Base-by-base conservation (phyloP, 805 yeast species). In the Myxozyma kluyveri region DNA sequence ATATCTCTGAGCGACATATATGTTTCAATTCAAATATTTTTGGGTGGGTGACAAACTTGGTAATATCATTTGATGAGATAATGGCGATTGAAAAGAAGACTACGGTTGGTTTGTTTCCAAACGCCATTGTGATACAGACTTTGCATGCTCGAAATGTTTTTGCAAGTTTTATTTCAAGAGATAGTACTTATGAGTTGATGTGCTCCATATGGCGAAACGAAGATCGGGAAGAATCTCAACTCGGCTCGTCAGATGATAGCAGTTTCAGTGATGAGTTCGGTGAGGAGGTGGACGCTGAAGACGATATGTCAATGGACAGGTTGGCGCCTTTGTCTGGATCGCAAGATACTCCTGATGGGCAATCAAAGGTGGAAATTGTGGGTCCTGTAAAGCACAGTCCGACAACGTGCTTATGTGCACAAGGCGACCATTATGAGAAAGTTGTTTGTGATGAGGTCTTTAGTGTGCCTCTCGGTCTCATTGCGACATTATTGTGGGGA, bases 81-180 rank as follows among this genome's bases (percentile, higher is more conserved):
- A 73, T 76, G 9, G 73, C 77, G 26, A 79, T 89, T 60, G 96
- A 91, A 63, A 87, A 88, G 68, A 84, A 82, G 52, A 76, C 82
- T 18, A 88, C 96, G 0, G 96, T 88, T 4, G 96, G 95, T 0
- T 72, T 91, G 22, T 88, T 91, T 63, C 95, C 96, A 21, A 91
- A 91, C 66, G 97, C 96, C 2, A 88, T 91, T 37, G 72, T 78
- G 4, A 74, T 88, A 22, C 84, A 82, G 60, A 85, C 93, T 39
- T 61, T 65, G 63, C 79, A 74, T 68, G 78, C 76, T 3, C 80
- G 79, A 56, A 86, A 88, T 62, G 80, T 81, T 18, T 90, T 91
- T 73, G 96, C 96, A 12, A 87, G 95, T 49, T 89, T 91, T 64
- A 72, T 88, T 4, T 80, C 91, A 1, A 76, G 97, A 50, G 96